Evolutionary conservation across 2,329 filamentous ascomycete species (phyloP).

Genomic region (Iodosphaeria phyllophila): DNA sequence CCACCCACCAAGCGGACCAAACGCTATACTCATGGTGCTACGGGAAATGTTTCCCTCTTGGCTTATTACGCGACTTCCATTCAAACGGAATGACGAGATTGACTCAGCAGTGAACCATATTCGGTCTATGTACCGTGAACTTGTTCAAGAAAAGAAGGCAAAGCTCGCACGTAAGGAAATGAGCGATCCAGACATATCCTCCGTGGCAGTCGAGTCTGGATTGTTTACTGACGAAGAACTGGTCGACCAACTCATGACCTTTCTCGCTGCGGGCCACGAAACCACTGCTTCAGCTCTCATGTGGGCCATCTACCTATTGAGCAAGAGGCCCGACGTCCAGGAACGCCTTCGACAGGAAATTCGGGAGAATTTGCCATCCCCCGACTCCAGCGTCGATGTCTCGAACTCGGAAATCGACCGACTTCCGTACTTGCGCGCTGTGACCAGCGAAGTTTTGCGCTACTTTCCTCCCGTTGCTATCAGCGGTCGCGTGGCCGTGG

Average conservation of each 20-base stretch:
- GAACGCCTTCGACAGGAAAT: conserved; percentile 19
- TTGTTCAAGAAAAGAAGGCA: conserved; percentile 52
- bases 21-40: conserved; percentile 37
- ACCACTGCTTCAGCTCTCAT: conserved; percentile 21
- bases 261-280: conserved; percentile 24
- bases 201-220: conserved; percentile 17
- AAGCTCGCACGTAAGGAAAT: conserved; percentile 25
- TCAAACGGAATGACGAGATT: conserved; percentile 52
- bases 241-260: conserved; percentile 22
- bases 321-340: conserved; percentile 17
- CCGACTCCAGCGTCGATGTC: conserved; percentile 13
- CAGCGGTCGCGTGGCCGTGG: conserved; percentile 38
- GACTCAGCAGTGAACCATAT: conserved; percentile 35
- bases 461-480: conserved; percentile 25
- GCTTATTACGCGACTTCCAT: conserved; percentile 43
- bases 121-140: conserved; percentile 43
- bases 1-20: conserved; percentile 27
- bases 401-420: conserved; percentile 18
- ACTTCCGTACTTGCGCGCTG: conserved; percentile 20
- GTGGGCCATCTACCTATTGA: conserved; percentile 21
- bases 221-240: conserved; percentile 19
- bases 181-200: conserved; percentile 17
- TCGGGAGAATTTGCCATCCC: conserved; percentile 15
- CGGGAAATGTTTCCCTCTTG: conserved; percentile 42
- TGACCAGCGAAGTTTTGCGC: conserved; percentile 23